A percentile compares a stretch with the other conserved stretches of the same genome.
phyloP scores from a whole-genome alignment of 139 green algal species.

The Zygnema cylindricum region DNA sequence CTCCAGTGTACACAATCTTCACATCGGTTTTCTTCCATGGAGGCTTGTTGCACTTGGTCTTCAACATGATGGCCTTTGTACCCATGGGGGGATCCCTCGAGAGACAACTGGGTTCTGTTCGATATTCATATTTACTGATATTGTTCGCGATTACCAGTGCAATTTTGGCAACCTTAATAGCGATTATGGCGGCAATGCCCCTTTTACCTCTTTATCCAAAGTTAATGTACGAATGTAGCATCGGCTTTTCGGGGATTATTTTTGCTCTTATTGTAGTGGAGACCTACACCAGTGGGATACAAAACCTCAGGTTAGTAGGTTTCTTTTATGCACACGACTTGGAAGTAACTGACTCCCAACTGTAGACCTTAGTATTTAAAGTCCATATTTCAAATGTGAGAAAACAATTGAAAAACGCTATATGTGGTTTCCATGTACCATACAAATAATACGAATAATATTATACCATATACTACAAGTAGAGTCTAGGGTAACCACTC shows the following conservation, averaged over 20 bases:
- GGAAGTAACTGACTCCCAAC: too few relatives aligned
- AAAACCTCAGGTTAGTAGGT: constrained; percentile 27
- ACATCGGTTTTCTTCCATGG: constrained; percentile 73
- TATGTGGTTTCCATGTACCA: too few relatives aligned
- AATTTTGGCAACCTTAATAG: background rate
- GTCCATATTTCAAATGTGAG: too few relatives aligned
- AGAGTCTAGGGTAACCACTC: too few relatives aligned
- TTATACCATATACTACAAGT: too few relatives aligned
- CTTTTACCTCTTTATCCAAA: constrained; percentile 9
- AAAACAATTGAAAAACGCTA: too few relatives aligned
- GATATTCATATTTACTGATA: constrained; percentile 65
- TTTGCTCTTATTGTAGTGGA: constrained; percentile 80
- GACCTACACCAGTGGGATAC: constrained; percentile 39
- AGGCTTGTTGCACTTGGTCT: constrained; percentile 73
- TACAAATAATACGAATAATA: too few relatives aligned
- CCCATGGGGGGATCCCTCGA: constrained; percentile 72
- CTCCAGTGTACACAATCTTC: constrained; percentile 56
- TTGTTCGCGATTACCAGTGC: constrained; percentile 60
- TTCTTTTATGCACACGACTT: too few relatives aligned
- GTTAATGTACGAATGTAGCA: constrained; percentile 62
- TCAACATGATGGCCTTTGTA: constrained; percentile 85
- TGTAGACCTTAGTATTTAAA: too few relatives aligned
- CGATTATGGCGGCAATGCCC: constrained; percentile 23
- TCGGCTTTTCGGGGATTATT: constrained; percentile 79
- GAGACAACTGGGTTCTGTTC: constrained; percentile 62